phyloP scores from a whole-genome alignment of 495 filamentous ascomycete genomes.

The Bacidia gigantensis region DNA sequence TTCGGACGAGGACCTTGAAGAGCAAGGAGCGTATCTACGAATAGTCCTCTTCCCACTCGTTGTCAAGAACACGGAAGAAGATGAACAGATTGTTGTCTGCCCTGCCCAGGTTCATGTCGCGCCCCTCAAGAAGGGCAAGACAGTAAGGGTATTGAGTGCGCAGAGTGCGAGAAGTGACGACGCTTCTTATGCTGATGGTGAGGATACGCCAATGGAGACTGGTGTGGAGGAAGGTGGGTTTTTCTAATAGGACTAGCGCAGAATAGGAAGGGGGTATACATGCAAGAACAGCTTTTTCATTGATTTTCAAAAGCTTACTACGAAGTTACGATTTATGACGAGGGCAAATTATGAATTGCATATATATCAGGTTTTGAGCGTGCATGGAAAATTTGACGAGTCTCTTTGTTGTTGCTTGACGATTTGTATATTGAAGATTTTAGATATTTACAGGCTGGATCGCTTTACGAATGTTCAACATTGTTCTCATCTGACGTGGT shows the following conservation, averaged over 20 bases:
- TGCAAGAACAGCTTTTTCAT: constrained; percentile 11
- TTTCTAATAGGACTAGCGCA: neutral
- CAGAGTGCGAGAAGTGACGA: constrained; percentile 25
- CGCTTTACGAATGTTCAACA: neutral
- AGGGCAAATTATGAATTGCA: neutral
- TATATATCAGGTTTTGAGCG: neutral
- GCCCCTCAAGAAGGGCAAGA: constrained; percentile 28
- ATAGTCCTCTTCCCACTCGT: constrained; percentile 90
- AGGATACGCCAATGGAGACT: constrained; percentile 36
- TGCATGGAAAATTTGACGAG: neutral
- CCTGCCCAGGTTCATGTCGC: constrained; percentile 82
- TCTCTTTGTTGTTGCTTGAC: neutral
- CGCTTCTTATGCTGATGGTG: constrained; percentile 29
- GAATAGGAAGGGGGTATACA: neutral
- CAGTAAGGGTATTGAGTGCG: constrained; percentile 29
- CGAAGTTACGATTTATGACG: neutral
- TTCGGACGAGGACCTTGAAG: constrained; percentile 66
- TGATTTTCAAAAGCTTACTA: neutral
- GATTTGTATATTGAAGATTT: neutral
- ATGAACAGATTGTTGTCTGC: constrained; percentile 84
- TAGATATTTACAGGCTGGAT: neutral
- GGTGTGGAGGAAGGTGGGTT: constrained; percentile 18
- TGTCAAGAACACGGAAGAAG: constrained; percentile 83
- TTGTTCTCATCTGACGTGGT: too few relatives aligned
- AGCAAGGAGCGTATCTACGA: constrained; percentile 60